phyloP scores from a whole-genome alignment of 495 filamentous ascomycete genomes.

The Trichoderma virens region DNA sequence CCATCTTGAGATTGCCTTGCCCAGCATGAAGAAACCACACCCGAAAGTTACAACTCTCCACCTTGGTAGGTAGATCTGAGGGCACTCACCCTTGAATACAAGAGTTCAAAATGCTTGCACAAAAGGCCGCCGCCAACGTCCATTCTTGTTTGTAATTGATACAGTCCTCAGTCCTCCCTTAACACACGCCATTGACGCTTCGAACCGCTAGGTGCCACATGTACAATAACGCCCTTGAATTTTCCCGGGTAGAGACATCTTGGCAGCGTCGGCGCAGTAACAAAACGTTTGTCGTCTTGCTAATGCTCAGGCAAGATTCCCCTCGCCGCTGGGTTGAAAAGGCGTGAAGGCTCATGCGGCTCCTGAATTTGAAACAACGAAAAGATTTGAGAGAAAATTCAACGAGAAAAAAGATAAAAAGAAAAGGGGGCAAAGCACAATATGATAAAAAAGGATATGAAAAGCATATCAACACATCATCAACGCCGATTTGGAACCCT shows the following conservation, averaged over 20 bases:
- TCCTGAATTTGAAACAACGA: background rate
- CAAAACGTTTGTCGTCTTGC: background rate
- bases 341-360: background rate
- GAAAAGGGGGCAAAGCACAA: background rate
- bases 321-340: background rate
- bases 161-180: background rate
- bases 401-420: background rate
- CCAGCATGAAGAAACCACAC: background rate
- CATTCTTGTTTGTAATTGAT: constrained; percentile 2
- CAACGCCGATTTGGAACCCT: background rate
- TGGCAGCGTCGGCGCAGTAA: background rate
- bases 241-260: background rate
- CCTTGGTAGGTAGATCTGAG: background rate
- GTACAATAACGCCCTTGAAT: background rate
- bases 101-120: background rate
- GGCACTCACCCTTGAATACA: background rate
- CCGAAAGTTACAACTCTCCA: background rate
- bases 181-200: background rate
- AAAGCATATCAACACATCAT: constrained; percentile 5
- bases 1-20: background rate
- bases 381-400: background rate
- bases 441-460: background rate
- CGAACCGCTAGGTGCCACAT: background rate
- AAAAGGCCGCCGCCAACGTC: constrained; percentile 6
- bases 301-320: background rate